Conservation (phyloP, 306 rosid genomes). For the Astragalus membranaceus region DNA sequence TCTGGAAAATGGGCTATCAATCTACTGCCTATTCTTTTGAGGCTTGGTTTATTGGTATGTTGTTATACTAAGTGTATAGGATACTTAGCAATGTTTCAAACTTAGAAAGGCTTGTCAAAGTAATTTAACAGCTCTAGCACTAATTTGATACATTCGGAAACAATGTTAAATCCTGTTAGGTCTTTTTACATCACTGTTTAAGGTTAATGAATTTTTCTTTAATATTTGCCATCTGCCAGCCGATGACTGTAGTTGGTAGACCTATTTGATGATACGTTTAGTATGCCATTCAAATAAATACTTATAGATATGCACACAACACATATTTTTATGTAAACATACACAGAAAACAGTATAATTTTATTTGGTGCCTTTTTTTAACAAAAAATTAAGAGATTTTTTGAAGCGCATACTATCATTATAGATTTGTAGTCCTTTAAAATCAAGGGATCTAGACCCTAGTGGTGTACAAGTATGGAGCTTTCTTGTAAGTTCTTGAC, state of each 20-base stretch:
- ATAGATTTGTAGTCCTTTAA: background rate
- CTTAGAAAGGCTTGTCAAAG: background rate
- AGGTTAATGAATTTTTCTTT: background rate
- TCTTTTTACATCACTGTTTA: background rate
- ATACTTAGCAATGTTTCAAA: background rate
- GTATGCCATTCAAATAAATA: background rate
- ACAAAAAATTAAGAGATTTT: background rate
- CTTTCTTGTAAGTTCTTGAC: no score
- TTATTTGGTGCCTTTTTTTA: background rate
- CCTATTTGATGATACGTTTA: background rate
- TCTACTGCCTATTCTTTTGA: background rate
- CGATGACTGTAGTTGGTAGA: background rate
- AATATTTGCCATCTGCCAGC: background rate
- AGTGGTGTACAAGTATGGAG: background rate
- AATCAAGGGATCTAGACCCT: background rate
- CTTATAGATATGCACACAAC: background rate
- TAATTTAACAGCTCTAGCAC: slow-evolving; percentile 6
- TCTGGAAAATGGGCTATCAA: background rate
- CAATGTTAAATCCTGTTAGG: slow-evolving; percentile 6
- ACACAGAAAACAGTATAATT: background rate
- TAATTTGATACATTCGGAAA: no score
- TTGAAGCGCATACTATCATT: background rate
- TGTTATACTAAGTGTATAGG: slow-evolving; percentile 2
- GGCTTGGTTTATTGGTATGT: background rate
- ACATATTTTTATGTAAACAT: background rate